Evolutionary conservation across 2,329 filamentous ascomycete species (phyloP), one percentile per base, ranked within the genome.

Genomic region (Paecilomyces variotii): DNA sequence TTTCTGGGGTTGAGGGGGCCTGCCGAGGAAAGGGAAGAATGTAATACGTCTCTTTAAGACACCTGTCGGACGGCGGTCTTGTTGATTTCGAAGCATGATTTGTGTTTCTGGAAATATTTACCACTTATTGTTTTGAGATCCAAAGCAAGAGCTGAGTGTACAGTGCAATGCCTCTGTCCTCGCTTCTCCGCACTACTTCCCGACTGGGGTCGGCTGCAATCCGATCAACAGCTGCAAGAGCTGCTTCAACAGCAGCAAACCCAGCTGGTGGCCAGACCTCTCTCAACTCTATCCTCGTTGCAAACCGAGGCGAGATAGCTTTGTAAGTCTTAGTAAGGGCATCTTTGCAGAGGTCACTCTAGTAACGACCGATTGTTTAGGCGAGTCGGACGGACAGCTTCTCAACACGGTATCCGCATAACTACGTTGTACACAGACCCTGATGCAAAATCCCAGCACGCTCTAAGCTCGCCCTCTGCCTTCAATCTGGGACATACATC

Each of bases 221-320:
- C 61, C 69, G 65, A 56, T 65, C 66, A 58, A 67, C 65, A 54
- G 26, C 54, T 28, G 65, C 61, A 55, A 65, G 70, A 65, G 65
- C 67, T 56, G 67, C 64, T 45, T 74, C 70, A 10, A 70, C 72
- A 19, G 59, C 65, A 30, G 63, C 70, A 5, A 65, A 59, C 51
- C 57, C 61, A 14, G 51, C 67, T 12, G 66, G 62, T 52, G 61
- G 65, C 52, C 61, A 57, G 10, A 79, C 73, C 56, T 67, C 79
- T n/a, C 67, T 84, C 56, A 86, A 85, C 57, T 96, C 91, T 7
- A 89, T 97, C 50, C 82, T 99, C 26, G 97, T 99, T 71, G 94
- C 94, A 57, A 99, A 99, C 73, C 87, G 94, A 66, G 94, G 94
- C 67, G 94, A 99, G 76, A 99, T 99, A 67, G 94, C 94, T 55